Conservation (phyloP, 129 eudicot genomes). For the Artemisia tridentata region DNA sequence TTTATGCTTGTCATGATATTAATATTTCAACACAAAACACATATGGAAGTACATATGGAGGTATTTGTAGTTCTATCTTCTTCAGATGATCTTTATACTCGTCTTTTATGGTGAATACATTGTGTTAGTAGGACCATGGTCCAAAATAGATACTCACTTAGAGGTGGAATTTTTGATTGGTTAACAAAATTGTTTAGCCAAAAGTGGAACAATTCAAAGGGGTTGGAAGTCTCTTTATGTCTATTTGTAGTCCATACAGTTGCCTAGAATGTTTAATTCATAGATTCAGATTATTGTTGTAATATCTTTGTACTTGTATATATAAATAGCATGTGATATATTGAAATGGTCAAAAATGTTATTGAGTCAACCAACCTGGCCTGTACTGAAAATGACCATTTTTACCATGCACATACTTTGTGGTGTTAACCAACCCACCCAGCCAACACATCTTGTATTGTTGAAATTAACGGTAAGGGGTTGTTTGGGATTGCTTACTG, state of each 20-base stretch:
- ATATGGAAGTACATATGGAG: slow-evolving; percentile 50
- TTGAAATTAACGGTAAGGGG: too few relatives aligned
- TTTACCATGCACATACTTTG: background rate
- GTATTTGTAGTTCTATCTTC: slow-evolving; percentile 29
- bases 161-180: background rate
- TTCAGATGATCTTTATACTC: background rate
- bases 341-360: background rate
- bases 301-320: too few relatives aligned
- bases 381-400: background rate
- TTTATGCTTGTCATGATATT: too few relatives aligned
- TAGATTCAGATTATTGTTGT: too few relatives aligned
- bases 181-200: too few relatives aligned
- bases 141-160: background rate
- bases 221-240: too few relatives aligned
- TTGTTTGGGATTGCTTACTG: too few relatives aligned
- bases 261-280: too few relatives aligned
- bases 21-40: too few relatives aligned
- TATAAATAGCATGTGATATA: too few relatives aligned
- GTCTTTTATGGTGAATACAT: background rate
- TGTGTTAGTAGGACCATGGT: background rate
- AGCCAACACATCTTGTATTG: background rate
- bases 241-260: too few relatives aligned
- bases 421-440: background rate
- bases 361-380: background rate
- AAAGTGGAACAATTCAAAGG: too few relatives aligned